Evolutionary conservation across 2,329 filamentous ascomycete genomes (phyloP), one percentile per base, ranked within the genome.

Genomic region (Aspergillus fijiensis): DNA sequence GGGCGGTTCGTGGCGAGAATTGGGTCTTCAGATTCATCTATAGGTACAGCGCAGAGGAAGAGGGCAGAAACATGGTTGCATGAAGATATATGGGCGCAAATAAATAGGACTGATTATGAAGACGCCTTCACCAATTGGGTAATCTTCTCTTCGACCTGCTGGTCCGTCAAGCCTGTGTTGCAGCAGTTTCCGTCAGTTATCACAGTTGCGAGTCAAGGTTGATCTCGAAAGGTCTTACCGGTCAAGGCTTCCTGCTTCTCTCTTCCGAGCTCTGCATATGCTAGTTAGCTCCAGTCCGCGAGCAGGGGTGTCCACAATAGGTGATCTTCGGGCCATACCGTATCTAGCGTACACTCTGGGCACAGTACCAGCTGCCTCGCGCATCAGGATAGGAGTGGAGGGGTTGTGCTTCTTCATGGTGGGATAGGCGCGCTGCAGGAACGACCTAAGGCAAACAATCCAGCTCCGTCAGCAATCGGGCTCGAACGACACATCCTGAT

Each of bases 341-440:
- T 96, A 99, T 87, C 95, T 85, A 69, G 94, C 93, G 79, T 89
- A 98, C 65, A 99, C 87, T 77, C 87, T 89, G 65, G 95, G 94
- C 75, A 90, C 82, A 57, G 91, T 91, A 72, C 91, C 92, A 69
- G 86, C 82, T 56, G 94, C 95, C 83, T 98, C 95, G 74, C 95
- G 91, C 73, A 99, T 88, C 83, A 99, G 83, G 79, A 99, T 98
- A 57, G 95, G 95, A 52, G 86, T 93, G 78, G 90, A 83, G 59
- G 95, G 95, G 82, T 99, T 99, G 85, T 94, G 91, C 84, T 96
- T 96, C 87, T 99, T 99, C 94, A 99, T 98, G 62, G 91, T 95
- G 51, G 95, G 95, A 79, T 99, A 99, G 67, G 92, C 88, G 76
- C 91, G 87, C 66, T 89, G 89, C 67, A 99, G 84, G 81, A 99